phyloP scores from a whole-genome alignment of 305 asterid genomes.

The Fraxinus baroniana region DNA sequence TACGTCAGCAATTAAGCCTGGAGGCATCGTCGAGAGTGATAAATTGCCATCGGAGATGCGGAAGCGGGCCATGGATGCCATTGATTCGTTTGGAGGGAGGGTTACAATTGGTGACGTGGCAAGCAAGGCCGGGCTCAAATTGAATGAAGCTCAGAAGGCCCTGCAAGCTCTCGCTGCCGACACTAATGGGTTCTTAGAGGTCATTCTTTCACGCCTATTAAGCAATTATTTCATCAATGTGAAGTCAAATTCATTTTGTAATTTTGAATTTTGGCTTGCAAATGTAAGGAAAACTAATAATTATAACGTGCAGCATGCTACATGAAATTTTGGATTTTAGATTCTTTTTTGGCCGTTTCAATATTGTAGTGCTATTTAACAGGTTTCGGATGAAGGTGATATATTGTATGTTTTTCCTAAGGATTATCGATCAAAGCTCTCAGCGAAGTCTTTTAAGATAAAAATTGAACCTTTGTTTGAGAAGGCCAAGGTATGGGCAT shows the following conservation, averaged over 20 bases:
- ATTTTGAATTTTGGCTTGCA: neutral
- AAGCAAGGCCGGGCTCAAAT: constrained; percentile 81
- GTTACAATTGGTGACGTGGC: constrained; percentile 96
- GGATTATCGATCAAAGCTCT: constrained; percentile 75
- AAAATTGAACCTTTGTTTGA: constrained; percentile 76
- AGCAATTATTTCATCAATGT: neutral
- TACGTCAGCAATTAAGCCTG: constrained; percentile 50
- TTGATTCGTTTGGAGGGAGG: constrained; percentile 80
- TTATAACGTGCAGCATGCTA: constrained; percentile 12
- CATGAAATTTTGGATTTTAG: neutral
- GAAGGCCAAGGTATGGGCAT: constrained; percentile 69
- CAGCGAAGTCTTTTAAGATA: constrained; percentile 77
- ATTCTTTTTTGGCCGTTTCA: neutral
- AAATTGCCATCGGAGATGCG: constrained; percentile 73
- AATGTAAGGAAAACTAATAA: neutral
- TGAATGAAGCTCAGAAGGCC: constrained; percentile 86
- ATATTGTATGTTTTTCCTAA: constrained; percentile 83
- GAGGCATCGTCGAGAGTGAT: constrained; percentile 85
- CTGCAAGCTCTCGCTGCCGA: constrained; percentile 98
- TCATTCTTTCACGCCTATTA: constrained; percentile 20
- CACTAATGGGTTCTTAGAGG: constrained; percentile 92
- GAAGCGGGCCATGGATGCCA: constrained; percentile 81
- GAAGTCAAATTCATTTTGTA: neutral
- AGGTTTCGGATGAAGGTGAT: constrained; percentile 99
- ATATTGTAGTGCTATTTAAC: constrained; percentile 27